Conservation (phyloP, 2,329 filamentous ascomycete species). For the Colletotrichum abscissum region DNA sequence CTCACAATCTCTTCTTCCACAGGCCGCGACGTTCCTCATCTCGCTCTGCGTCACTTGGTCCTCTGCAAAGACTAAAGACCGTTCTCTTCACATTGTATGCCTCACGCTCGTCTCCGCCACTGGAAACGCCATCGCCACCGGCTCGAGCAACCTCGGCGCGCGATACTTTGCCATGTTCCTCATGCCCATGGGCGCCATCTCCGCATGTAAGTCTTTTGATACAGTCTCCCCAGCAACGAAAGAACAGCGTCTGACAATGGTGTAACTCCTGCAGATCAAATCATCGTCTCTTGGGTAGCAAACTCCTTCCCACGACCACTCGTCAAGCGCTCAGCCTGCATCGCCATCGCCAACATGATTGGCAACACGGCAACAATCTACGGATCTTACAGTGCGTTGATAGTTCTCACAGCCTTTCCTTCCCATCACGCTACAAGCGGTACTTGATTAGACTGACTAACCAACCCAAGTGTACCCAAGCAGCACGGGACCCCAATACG, state of each 20-base stretch:
- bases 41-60: slow-evolving; percentile 66
- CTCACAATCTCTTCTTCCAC: background rate
- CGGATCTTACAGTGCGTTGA: background rate
- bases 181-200: slow-evolving; percentile 65
- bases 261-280: slow-evolving; percentile 49
- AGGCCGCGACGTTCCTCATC: slow-evolving; percentile 63
- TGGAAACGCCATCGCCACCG: slow-evolving; percentile 67
- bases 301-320: slow-evolving; percentile 79
- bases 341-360: slow-evolving; percentile 75
- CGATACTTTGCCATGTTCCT: slow-evolving; percentile 74
- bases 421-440: too few species aligned
- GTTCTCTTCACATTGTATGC: slow-evolving; percentile 66
- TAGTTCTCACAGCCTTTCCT: background rate
- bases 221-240: too few species aligned
- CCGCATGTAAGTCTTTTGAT: slow-evolving; percentile 48
- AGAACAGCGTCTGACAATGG: background rate
- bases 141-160: slow-evolving; percentile 59
- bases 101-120: slow-evolving; percentile 63
- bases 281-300: slow-evolving; percentile 75
- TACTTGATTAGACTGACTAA: background rate
- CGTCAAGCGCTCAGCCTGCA: slow-evolving; percentile 72
- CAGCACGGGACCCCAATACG: slow-evolving; percentile 55
- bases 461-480: slow-evolving; percentile 56
- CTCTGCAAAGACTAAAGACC: slow-evolving; percentile 63
- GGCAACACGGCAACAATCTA: slow-evolving; percentile 68